Evolutionary conservation across 2,329 filamentous ascomycete species (phyloP).

Genomic region (Aspergillus sp.): DNA sequence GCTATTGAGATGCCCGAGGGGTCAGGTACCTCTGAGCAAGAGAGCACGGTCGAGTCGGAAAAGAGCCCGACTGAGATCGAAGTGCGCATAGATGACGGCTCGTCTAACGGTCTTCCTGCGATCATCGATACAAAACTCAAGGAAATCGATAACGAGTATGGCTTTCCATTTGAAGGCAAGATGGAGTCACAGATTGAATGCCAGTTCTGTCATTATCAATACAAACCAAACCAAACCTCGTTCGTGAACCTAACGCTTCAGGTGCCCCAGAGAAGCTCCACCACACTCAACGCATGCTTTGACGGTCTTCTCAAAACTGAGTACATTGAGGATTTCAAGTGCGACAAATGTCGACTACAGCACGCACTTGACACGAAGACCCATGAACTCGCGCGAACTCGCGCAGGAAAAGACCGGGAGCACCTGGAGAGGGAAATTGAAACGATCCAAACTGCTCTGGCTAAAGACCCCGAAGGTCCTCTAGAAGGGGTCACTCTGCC

Average conservation of each 20-base stretch:
- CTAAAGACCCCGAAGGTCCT: slow-evolving; percentile 76
- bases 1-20: slow-evolving; percentile 21
- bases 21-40: slow-evolving; percentile 10
- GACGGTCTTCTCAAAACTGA: slow-evolving; percentile 94
- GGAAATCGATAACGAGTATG: slow-evolving; percentile 43
- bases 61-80: slow-evolving; percentile 30
- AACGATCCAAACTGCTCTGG: slow-evolving; percentile 67
- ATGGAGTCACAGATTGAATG: slow-evolving; percentile 96
- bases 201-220: slow-evolving; percentile 83
- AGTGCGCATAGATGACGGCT: slow-evolving; percentile 39
- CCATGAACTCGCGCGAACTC: slow-evolving; percentile 57
- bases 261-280: slow-evolving; percentile 79
- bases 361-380: slow-evolving; percentile 69
- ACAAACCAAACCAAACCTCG: slow-evolving; percentile 75
- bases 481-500: slow-evolving; percentile 73
- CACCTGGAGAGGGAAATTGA: slow-evolving; percentile 60
- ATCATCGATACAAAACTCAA: slow-evolving; percentile 40
- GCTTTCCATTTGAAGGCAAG: slow-evolving; percentile 88
- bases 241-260: slow-evolving; percentile 92
- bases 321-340: slow-evolving; percentile 95
- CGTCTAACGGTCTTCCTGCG: slow-evolving; percentile 31
- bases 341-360: slow-evolving; percentile 84
- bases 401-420: slow-evolving; percentile 53
- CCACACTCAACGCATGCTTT: slow-evolving; percentile 82
- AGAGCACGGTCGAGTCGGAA: slow-evolving; percentile 10